Evolutionary conservation across 2,329 filamentous ascomycete species (phyloP).

Genomic region (Cytospora leucostoma): DNA sequence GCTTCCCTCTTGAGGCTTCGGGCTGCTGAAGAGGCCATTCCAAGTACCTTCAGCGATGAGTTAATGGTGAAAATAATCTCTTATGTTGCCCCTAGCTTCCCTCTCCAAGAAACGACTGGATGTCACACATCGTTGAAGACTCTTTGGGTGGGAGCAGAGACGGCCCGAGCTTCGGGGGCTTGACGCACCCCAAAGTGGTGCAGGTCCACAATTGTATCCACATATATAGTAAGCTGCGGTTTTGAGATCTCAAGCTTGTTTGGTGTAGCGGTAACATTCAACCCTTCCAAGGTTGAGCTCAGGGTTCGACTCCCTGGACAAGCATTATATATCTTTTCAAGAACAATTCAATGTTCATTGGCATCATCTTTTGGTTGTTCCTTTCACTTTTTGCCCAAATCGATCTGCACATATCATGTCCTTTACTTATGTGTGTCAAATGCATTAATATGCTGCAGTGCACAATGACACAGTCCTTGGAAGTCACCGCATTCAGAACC

Average conservation of each 20-base stretch:
- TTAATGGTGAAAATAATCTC: too few species aligned
- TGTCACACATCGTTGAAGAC: too few species aligned
- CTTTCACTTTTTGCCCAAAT: not conserved
- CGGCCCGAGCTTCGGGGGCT: not conserved
- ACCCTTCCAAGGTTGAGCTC: constrained; percentile 3
- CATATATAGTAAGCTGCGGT: not conserved
- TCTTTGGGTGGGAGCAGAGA: not conserved
- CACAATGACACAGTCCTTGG: not conserved
- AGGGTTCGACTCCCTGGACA: constrained; percentile 3
- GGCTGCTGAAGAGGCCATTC: too few species aligned
- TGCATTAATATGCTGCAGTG: too few species aligned
- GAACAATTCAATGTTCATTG: not conserved
- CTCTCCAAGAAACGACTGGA: too few species aligned
- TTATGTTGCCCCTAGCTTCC: too few species aligned
- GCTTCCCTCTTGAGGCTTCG: too few species aligned
- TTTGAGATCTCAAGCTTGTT: not conserved
- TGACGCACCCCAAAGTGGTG: not conserved
- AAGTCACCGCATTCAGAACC: not conserved
- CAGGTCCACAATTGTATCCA: not conserved
- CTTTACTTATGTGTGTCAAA: too few species aligned
- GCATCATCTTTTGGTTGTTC: too few species aligned
- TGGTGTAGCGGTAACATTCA: constrained; percentile 3
- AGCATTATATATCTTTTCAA: not conserved
- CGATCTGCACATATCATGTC: too few species aligned
- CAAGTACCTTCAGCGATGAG: too few species aligned